Percentiles rank a stretch among this genome's conserved stretches.
Evolutionary conservation across 495 filamentous ascomycete genomes (phyloP).

Genomic region (Rusavskia elegans): DNA sequence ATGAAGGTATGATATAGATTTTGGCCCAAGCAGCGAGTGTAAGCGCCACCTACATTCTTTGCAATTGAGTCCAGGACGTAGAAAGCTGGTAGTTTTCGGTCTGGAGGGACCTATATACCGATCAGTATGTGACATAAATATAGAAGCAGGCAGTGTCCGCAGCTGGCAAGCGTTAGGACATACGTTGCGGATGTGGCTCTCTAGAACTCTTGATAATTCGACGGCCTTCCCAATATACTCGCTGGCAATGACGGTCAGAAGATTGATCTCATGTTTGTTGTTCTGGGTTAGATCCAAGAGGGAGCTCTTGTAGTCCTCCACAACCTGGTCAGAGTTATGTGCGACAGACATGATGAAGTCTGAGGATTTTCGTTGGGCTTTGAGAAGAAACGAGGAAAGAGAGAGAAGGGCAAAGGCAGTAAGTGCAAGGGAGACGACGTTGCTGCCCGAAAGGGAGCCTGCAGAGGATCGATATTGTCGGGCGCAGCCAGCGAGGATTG

Average conservation of each 20-base stretch:
- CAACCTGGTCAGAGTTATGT: slow-evolving; percentile 70
- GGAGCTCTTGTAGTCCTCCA: slow-evolving; percentile 85
- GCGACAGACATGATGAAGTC: slow-evolving; percentile 51
- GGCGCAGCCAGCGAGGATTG: slow-evolving; percentile 8
- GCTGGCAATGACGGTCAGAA: slow-evolving; percentile 86
- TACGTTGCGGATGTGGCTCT: slow-evolving; percentile 89
- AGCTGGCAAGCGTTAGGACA: slow-evolving; percentile 19
- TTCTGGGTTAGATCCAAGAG: slow-evolving; percentile 81
- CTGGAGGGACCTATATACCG: slow-evolving; percentile 54
- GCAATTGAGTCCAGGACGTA: slow-evolving; percentile 97
- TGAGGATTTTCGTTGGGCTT: background rate
- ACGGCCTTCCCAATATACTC: slow-evolving; percentile 90
- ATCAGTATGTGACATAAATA: background rate
- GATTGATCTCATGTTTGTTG: slow-evolving; percentile 84
- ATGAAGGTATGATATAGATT: slow-evolving; percentile 91
- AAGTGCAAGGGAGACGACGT: background rate
- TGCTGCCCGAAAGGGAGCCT: slow-evolving; percentile 5
- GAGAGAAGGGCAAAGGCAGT: background rate
- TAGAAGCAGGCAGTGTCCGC: background rate
- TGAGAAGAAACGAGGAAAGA: background rate
- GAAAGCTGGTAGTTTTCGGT: slow-evolving; percentile 79
- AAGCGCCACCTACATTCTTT: slow-evolving; percentile 96
- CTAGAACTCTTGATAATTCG: slow-evolving; percentile 74
- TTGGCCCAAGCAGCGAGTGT: slow-evolving; percentile 81
- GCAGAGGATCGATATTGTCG: slow-evolving; percentile 1